Evolutionary conservation across 768 basidiomycete genomes (phyloP).

Genomic region (Gymnopilus dilepis): DNA sequence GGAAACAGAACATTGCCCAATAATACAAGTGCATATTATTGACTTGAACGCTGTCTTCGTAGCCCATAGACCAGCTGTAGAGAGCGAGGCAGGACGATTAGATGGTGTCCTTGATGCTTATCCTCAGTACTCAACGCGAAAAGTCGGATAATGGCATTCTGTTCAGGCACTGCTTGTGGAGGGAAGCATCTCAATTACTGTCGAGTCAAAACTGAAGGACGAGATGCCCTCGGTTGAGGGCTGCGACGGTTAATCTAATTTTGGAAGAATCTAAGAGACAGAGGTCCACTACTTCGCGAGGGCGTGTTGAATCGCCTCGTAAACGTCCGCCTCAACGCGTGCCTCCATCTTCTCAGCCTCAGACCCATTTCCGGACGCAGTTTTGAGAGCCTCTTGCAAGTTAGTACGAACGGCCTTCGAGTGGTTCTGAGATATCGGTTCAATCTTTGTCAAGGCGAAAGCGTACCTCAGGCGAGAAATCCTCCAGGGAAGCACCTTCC

Average conservation of each 20-base stretch:
- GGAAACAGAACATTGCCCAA: too few relatives aligned
- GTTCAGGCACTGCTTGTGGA: too few relatives aligned
- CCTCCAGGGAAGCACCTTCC: slow-evolving; percentile 91
- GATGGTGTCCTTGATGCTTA: too few relatives aligned
- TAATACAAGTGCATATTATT: too few relatives aligned
- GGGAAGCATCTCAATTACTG: too few relatives aligned
- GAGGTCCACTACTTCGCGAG: slow-evolving; percentile 47
- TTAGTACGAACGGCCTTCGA: slow-evolving; percentile 86
- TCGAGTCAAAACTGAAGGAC: too few relatives aligned
- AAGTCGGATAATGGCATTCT: too few relatives aligned
- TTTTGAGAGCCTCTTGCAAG: slow-evolving; percentile 86
- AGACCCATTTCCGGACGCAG: slow-evolving; percentile 80
- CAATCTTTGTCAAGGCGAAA: neutral
- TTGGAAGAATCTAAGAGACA: neutral
- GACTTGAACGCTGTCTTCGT: too few relatives aligned
- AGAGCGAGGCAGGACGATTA: too few relatives aligned
- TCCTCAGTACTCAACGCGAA: too few relatives aligned
- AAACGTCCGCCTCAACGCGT: slow-evolving; percentile 93
- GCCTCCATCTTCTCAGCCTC: slow-evolving; percentile 96
- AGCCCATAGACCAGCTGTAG: too few relatives aligned
- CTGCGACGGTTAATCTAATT: neutral
- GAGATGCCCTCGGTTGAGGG: neutral
- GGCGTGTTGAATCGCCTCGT: slow-evolving; percentile 92
- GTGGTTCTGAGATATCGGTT: neutral
- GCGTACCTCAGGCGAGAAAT: slow-evolving; percentile 88